Conservation (phyloP, 1,139 yeast species). For the Sugiyamaella novakii region DNA sequence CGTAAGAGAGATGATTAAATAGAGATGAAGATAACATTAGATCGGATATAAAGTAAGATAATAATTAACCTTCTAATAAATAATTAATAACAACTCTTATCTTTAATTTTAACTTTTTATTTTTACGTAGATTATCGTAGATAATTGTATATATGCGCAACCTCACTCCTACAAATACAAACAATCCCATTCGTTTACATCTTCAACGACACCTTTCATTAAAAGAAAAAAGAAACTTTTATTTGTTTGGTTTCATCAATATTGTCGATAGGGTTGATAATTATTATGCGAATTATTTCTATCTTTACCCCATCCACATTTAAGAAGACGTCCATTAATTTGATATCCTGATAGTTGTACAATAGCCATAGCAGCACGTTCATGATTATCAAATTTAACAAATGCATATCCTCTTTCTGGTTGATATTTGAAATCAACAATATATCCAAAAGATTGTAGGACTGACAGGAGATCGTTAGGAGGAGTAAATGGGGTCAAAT, state of each 20-base stretch:
- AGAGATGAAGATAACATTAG: too few relatives aligned
- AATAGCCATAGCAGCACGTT: slow-evolving; percentile 85
- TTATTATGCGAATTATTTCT: slow-evolving; percentile 14
- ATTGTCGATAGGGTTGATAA: slow-evolving; percentile 17
- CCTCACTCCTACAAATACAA: slow-evolving; percentile 14
- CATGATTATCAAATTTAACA: slow-evolving; percentile 84
- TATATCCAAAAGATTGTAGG: slow-evolving; percentile 76
- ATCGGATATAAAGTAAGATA: too few relatives aligned
- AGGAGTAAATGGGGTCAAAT: slow-evolving; percentile 73
- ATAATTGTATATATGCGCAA: slow-evolving; percentile 8
- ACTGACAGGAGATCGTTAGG: slow-evolving; percentile 76
- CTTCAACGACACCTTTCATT: background rate
- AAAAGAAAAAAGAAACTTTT: slow-evolving; percentile 2
- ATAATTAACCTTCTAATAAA: too few relatives aligned
- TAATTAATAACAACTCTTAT: too few relatives aligned
- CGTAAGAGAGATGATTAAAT: slow-evolving; percentile 27
- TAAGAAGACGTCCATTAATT: slow-evolving; percentile 75
- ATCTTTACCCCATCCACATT: slow-evolving; percentile 83
- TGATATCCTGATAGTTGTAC: slow-evolving; percentile 76
- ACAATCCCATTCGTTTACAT: too few relatives aligned
- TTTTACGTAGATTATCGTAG: background rate
- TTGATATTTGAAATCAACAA: slow-evolving; percentile 77
- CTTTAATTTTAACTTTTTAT: background rate
- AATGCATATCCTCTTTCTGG: slow-evolving; percentile 85
- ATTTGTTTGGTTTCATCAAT: slow-evolving; percentile 4